Evolutionary conservation across 2,329 filamentous ascomycete species (phyloP).

Genomic region (Aspergillus nomiae): DNA sequence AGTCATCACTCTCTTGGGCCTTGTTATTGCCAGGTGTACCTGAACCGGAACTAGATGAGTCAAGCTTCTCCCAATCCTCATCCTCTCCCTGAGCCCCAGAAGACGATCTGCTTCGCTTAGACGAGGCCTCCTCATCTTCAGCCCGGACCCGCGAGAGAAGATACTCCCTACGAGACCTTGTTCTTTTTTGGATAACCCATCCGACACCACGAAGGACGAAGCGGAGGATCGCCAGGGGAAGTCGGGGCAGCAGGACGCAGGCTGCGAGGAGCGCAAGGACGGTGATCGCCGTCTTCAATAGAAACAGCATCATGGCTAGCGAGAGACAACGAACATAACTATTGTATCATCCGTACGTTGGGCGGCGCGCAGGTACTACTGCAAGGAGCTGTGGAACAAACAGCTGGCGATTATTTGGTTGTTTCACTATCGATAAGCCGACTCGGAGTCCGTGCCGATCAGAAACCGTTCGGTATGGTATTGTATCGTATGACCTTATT

Average conservation of each 20-base stretch:
- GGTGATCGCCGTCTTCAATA: slow-evolving; percentile 34
- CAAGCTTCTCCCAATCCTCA: slow-evolving; percentile 72
- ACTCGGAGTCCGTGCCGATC: background rate
- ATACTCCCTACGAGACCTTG: slow-evolving; percentile 61
- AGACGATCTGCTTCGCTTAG: slow-evolving; percentile 29
- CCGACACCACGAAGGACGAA: slow-evolving; percentile 52
- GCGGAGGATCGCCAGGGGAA: slow-evolving; percentile 36
- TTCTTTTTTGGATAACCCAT: slow-evolving; percentile 64
- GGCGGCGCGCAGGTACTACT: background rate
- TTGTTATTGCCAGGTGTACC: slow-evolving; percentile 48
- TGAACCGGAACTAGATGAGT: slow-evolving; percentile 53
- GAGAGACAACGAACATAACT: background rate
- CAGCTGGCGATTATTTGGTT: slow-evolving; percentile 9
- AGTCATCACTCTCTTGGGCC: slow-evolving; percentile 56
- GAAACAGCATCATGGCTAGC: slow-evolving; percentile 34
- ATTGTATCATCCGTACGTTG: background rate
- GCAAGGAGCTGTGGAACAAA: background rate
- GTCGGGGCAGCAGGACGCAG: slow-evolving; percentile 36
- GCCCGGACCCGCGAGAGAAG: slow-evolving; percentile 53
- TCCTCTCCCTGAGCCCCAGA: slow-evolving; percentile 46
- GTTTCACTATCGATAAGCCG: slow-evolving; percentile 18
- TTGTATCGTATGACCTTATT: background rate
- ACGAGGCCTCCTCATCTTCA: slow-evolving; percentile 41
- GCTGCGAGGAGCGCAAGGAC: slow-evolving; percentile 37
- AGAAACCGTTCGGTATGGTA: background rate